Percentiles rank a stretch among this genome's conserved stretches.
Conservation (phyloP, 371 early-diverging fungal genomes). For the Capillidium heterosporum region DNA sequence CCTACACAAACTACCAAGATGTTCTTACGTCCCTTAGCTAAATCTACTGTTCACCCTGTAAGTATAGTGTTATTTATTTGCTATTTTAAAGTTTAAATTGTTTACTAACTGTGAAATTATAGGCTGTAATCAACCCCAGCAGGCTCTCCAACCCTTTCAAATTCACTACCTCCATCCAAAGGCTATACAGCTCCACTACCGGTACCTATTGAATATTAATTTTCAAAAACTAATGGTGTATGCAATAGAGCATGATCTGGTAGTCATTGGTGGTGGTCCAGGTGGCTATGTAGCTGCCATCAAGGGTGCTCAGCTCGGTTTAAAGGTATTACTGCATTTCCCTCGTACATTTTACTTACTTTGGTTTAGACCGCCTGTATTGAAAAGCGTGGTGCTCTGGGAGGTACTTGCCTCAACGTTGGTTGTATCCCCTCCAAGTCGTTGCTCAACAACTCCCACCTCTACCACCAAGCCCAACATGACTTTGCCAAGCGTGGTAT, state of each 20-base stretch:
- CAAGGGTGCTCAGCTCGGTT: slow-evolving; percentile 93
- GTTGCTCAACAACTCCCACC: slow-evolving; percentile 93
- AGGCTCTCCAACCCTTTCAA: too few species aligned
- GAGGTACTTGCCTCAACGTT: slow-evolving; percentile 96
- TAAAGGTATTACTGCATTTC: slow-evolving; percentile 46
- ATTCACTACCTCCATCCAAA: background rate
- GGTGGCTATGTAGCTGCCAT: slow-evolving; percentile 98
- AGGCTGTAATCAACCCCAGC: too few species aligned
- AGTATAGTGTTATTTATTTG: too few species aligned
- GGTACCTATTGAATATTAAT: background rate
- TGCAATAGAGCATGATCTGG: slow-evolving; percentile 49
- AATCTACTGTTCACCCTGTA: too few species aligned
- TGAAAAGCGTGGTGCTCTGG: slow-evolving; percentile 89
- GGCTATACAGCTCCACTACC: background rate
- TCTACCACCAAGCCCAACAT: slow-evolving; percentile 85
- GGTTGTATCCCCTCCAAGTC: slow-evolving; percentile 98
- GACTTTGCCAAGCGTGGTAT: slow-evolving; percentile 86
- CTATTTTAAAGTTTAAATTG: too few species aligned
- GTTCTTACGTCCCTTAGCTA: too few species aligned
- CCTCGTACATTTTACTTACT: background rate
- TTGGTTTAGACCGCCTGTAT: slow-evolving; percentile 73
- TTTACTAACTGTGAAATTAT: too few species aligned
- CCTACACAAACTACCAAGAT: too few species aligned
- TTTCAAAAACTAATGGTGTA: background rate
- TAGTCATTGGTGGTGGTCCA: slow-evolving; percentile 91